Evolutionary conservation across 2,329 filamentous ascomycete genomes (phyloP), one percentile per base, ranked within the genome.

Genomic region (Fusarium liriodendri): DNA sequence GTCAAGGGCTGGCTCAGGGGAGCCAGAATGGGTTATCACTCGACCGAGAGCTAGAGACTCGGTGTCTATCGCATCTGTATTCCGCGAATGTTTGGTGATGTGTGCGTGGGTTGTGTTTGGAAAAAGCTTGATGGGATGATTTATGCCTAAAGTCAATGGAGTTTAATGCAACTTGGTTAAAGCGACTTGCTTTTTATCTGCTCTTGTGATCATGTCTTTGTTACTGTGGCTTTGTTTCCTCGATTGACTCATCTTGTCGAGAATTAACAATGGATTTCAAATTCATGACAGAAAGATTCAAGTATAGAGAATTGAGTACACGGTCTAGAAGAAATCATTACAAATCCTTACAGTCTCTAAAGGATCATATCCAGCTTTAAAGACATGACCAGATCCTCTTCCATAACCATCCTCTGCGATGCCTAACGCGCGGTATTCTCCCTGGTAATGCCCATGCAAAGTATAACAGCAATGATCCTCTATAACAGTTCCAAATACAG

Each of bases 1-100:
- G 70, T 75, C 55, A 40, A 37, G 63, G 63, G 55, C 61, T 61
- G 40, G 62, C 40, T 72, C 37, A 64, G 50, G 57, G 40, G 29
- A 55, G 47, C 42, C 35, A 64, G 37, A 66, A 42, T 45, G 27
- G 38, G 22, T 63, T 63, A 54, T 40, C 71, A 45, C 64, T 74
- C 57, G 40, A 47, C 57, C 69, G 55, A 58, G 40, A 62, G 42
- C 38, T 32, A 40, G n/a, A 55, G 42, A 66, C 65, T 32, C 27
- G 52, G 38, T 54, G 20, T 59, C 47, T 69, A 16, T 64, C 37
- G 38, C 67, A 55, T 52, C 47, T 64, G 22, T 64, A 25, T 52
- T 27, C 18, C 40, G 29, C 16, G 13, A 29, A 32, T 62, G 16
- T 52, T 52, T 27, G 33, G 29, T 25, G 29, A 29, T 14, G 27